Evolutionary conservation across 257 asterid species (phyloP), one percentile per base, ranked within the genome.

Genomic region (Schizonepeta tenuifolia): DNA sequence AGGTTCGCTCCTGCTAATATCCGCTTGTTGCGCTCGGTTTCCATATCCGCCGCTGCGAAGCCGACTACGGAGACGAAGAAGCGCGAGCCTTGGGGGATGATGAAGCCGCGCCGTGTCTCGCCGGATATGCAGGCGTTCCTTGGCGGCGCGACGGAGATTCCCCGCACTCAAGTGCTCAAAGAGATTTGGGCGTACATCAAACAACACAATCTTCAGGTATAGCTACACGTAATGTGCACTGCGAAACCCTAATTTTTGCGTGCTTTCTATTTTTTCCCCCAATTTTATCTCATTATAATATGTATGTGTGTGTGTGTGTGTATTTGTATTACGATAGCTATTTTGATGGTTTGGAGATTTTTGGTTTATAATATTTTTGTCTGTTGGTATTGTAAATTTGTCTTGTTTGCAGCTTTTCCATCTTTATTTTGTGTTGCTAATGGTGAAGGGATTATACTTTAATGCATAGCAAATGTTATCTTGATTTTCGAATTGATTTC

Each of bases 91-190:
- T 78, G 95, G 72, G 96, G 98, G 8, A 86, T 91, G 68, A 86
- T 82, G 96, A 91, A 89, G 87, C 97, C 98, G 21, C 86, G 87
- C 59, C 83, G 79, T 0, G 96, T 94, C 2, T 89, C 98, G 10
- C 89, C 89, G 41, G 96, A 88, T 71, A 89, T 91, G 96, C 94
- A 81, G 84, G 90, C 86, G n/a, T 91, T 93, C 74, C 90, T 91
- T 53, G 98, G 96, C 17, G 96, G 96, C 12, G 83, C 84, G 9
- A 8, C 93, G 28, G 98, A 91, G 85, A 83, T 91, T 64, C 86
- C 96, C 9, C 90, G 96, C 26, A 88, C 97, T 53, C 88, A 88
- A 67, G 91, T 83, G 8, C 90, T 89, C 46, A 86, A 86, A 78
- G 81, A 80, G 77, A 89, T 94, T 83, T 93, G 97, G 98, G 96